Evolutionary conservation across 2,329 filamentous ascomycete species (phyloP).

Genomic region (Ophiostoma perfectum): DNA sequence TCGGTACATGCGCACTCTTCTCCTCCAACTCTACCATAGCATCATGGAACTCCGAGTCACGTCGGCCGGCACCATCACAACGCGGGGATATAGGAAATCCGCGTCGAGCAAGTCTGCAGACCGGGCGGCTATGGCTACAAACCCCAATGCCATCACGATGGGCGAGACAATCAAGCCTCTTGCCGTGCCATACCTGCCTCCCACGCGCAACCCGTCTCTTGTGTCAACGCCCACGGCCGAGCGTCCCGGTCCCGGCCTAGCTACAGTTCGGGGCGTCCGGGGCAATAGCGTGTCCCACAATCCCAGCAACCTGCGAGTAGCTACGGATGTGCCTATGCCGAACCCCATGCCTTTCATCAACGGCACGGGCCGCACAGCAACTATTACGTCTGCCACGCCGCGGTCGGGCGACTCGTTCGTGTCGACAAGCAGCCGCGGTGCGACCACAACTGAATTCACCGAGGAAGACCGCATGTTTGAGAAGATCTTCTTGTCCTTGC

Average conservation of each 20-base stretch:
- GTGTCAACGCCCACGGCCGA: constrained; percentile 48
- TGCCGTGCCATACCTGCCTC: constrained; percentile 44
- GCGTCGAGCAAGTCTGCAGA: constrained; percentile 13
- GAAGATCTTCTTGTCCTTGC: constrained; percentile 70
- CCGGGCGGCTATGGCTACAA: background rate
- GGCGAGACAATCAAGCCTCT: constrained; percentile 39
- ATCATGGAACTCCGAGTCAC: constrained; percentile 61
- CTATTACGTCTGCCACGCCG: constrained; percentile 60
- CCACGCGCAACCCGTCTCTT: constrained; percentile 20
- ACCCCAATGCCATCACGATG: background rate
- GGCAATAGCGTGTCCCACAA: constrained; percentile 40
- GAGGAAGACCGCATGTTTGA: constrained; percentile 81
- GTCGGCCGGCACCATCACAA: constrained; percentile 29
- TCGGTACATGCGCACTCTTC: constrained; percentile 59
- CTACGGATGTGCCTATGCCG: constrained; percentile 48
- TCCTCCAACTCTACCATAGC: constrained; percentile 61
- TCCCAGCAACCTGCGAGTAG: constrained; percentile 51
- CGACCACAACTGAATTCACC: constrained; percentile 53
- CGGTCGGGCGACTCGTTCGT: constrained; percentile 77
- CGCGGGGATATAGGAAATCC: constrained; percentile 29
- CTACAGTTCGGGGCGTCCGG: constrained; percentile 37
- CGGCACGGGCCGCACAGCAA: constrained; percentile 46
- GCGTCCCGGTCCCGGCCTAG: constrained; percentile 39
- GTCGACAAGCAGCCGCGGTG: constrained; percentile 49
- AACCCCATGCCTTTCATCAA: constrained; percentile 42